These are phyloP conservation scores for Solanum bulbocastanum DNA, from an alignment of 257 asterid species.

Conservation along the genomic window DNA sequence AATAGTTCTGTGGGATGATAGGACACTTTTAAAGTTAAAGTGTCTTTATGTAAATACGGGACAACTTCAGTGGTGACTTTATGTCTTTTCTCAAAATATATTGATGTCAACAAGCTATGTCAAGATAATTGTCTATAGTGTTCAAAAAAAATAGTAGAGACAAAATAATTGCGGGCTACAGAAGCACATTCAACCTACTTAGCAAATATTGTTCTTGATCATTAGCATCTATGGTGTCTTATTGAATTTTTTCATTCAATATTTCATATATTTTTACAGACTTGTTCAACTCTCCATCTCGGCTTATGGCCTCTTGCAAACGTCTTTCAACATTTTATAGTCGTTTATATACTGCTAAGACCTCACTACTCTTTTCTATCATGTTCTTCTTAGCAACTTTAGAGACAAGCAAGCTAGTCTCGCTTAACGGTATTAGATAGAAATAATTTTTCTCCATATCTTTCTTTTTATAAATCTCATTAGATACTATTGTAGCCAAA, in stretches of 20 bases:
- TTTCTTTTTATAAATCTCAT: background rate
- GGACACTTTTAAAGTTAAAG: too few species aligned
- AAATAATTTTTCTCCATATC: background rate
- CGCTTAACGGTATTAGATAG: conserved; percentile 1
- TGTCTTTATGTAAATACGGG: too few species aligned
- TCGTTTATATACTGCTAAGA: conserved; percentile 10
- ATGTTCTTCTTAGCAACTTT: conserved; percentile 14
- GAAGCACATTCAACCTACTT: conserved; percentile 15
- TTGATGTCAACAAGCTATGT: background rate
- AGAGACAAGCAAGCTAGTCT: background rate
- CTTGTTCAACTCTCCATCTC: background rate
- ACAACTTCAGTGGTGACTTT: too few species aligned
- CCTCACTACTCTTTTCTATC: conserved; percentile 11
- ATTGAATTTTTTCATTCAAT: background rate
- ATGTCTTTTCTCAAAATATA: background rate
- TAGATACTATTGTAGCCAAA: conserved; percentile 21
- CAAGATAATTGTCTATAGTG: background rate
- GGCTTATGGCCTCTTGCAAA: background rate
- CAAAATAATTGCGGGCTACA: background rate
- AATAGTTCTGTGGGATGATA: too few species aligned
- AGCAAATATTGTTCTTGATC: conserved; percentile 8
- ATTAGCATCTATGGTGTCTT: background rate
- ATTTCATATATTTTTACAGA: conserved; percentile 6
- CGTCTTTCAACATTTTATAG: conserved; percentile 12
- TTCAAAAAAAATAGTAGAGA: background rate